phyloP scores from a whole-genome alignment of 1,284 basidiomycete species.

The Retiboletus fuscus region DNA sequence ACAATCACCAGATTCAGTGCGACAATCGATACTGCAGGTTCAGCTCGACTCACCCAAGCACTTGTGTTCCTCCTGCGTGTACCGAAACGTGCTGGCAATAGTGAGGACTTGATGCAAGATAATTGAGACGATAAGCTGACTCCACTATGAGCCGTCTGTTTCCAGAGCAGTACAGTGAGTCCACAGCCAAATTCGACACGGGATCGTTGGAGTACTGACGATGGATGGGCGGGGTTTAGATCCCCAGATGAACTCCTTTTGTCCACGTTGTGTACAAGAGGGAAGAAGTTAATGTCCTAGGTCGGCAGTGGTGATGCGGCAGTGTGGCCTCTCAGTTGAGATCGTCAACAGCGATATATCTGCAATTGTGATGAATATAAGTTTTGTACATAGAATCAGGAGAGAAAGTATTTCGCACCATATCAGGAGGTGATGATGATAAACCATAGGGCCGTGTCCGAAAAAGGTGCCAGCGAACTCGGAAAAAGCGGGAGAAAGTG shows the following conservation, averaged over 20 bases:
- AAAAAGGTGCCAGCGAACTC: conserved; percentile 15
- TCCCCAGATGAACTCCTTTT: conserved; percentile 58
- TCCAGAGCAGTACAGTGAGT: conserved; percentile 71
- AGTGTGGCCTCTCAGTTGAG: conserved; percentile 37
- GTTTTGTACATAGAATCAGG: conserved; percentile 20
- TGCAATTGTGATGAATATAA: conserved; percentile 29
- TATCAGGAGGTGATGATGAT: conserved; percentile 14
- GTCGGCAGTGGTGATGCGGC: conserved; percentile 19
- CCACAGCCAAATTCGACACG: conserved; percentile 14
- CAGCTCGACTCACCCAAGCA: conserved; percentile 68
- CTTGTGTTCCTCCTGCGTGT: conserved; percentile 70
- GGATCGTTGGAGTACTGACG: conserved; percentile 29
- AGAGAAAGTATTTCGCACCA: conserved; percentile 9
- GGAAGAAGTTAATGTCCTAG: conserved; percentile 23
- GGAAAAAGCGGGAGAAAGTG: conserved; percentile 19
- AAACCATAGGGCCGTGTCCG: conserved; percentile 6
- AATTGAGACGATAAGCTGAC: conserved; percentile 36
- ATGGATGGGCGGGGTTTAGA: conserved; percentile 46
- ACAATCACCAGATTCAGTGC: conserved; percentile 61
- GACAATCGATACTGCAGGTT: conserved; percentile 75
- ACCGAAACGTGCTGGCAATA: conserved; percentile 79
- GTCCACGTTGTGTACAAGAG: conserved; percentile 52
- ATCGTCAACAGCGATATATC: conserved; percentile 34
- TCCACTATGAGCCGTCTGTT: conserved; percentile 68
- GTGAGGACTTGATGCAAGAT: conserved; percentile 56